Percentiles rank a stretch among this genome's conserved stretches.
Conservation (phyloP, 176 grass and related monocot species). For the Carex kokanica region DNA sequence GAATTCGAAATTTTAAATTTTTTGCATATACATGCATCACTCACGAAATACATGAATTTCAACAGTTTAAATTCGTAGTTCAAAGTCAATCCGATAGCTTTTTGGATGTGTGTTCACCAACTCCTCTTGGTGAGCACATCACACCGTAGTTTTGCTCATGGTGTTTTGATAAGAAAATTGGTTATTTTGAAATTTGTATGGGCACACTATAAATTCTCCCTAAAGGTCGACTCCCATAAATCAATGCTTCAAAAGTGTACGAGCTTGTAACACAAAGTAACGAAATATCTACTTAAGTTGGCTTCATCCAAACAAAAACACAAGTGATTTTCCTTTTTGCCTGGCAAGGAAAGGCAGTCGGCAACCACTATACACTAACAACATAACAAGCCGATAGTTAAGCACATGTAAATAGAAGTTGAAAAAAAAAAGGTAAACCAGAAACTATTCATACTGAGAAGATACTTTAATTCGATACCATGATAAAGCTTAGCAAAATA, state of each 20-base stretch:
- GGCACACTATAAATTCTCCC: too few relatives aligned
- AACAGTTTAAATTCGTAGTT: too few relatives aligned
- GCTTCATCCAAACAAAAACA: not conserved
- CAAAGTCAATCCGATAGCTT: too few relatives aligned
- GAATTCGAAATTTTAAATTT: too few relatives aligned
- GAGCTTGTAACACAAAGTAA: not conserved
- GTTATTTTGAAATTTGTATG: too few relatives aligned
- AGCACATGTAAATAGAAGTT: not conserved
- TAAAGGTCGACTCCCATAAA: too few relatives aligned
- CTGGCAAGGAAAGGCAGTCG: not conserved
- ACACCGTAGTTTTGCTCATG: too few relatives aligned
- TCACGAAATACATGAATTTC: too few relatives aligned
- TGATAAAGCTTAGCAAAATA: constrained; percentile 1
- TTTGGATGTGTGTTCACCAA: too few relatives aligned
- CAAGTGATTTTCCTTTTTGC: not conserved
- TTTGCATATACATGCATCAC: too few relatives aligned
- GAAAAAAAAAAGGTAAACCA: not conserved
- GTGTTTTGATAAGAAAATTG: too few relatives aligned
- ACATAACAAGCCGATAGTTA: not conserved
- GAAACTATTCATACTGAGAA: constrained; percentile 14
- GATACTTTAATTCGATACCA: constrained; percentile 10
- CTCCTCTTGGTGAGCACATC: too few relatives aligned
- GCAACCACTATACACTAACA: not conserved
- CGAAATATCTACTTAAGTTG: not conserved
- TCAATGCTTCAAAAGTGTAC: not conserved